Percentiles rank a stretch among this genome's conserved stretches.
Conservation (phyloP, 2,329 filamentous ascomycete species). For the Harringtonia aguacate region DNA sequence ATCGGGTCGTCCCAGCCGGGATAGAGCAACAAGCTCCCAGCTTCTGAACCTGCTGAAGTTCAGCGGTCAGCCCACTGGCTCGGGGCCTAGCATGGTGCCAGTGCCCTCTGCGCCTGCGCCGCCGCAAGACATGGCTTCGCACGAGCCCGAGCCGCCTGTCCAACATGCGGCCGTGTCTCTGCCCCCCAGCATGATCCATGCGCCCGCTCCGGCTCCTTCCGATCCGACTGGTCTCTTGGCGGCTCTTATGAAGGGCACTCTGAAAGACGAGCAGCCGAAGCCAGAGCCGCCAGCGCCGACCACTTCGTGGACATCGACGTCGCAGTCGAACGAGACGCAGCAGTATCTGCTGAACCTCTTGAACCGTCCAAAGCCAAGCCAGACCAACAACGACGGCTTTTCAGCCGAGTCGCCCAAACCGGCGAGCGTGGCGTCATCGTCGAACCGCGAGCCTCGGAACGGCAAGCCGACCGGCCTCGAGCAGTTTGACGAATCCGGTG, state of each 20-base stretch:
- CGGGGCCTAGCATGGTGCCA: neutral
- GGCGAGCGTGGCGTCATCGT: slow-evolving; percentile 34
- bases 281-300: slow-evolving; percentile 15
- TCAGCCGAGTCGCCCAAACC: slow-evolving; percentile 31
- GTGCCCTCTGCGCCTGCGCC: neutral
- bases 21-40: slow-evolving; percentile 16
- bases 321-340: slow-evolving; percentile 60
- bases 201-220: slow-evolving; percentile 43
- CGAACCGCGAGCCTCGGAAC: slow-evolving; percentile 19
- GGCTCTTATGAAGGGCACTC: slow-evolving; percentile 47
- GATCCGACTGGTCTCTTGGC: slow-evolving; percentile 49
- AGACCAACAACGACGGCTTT: slow-evolving; percentile 13
- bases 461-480: neutral
- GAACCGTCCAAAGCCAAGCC: slow-evolving; percentile 29
- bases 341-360: slow-evolving; percentile 79
- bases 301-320: slow-evolving; percentile 32
- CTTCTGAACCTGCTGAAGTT: slow-evolving; percentile 54
- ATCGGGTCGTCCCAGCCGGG: slow-evolving; percentile 24
- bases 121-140: slow-evolving; percentile 17
- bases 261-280: slow-evolving; percentile 29
- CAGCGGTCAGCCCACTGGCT: slow-evolving; percentile 22
- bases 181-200: slow-evolving; percentile 33
- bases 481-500: too few species aligned
- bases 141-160: slow-evolving; percentile 14
- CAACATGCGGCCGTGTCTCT: slow-evolving; percentile 17